These are phyloP conservation scores for Umbilicus rupestris DNA, from an alignment of 164 flowering plant species.

Conservation along the genomic window DNA sequence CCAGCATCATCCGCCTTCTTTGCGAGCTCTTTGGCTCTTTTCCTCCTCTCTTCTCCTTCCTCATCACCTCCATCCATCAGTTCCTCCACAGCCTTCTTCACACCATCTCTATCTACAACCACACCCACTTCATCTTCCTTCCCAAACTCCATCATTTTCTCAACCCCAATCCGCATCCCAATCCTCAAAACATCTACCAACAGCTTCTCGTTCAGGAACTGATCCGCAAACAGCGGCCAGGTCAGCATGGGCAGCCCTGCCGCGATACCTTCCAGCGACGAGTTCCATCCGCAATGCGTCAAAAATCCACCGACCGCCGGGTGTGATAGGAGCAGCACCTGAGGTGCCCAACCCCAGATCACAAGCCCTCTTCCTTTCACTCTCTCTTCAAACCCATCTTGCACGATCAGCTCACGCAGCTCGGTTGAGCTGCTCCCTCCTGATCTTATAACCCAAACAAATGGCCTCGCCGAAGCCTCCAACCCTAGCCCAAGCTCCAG, in stretches of 20 bases:
- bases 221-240: slow-evolving; percentile 19
- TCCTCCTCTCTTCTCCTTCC: slow-evolving; percentile 11
- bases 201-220: slow-evolving; percentile 14
- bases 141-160: slow-evolving; percentile 8
- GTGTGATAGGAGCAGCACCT: slow-evolving; percentile 16
- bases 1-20: slow-evolving; percentile 13
- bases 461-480: slow-evolving; percentile 16
- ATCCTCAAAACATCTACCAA: slow-evolving; percentile 11
- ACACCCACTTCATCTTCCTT: slow-evolving; percentile 14
- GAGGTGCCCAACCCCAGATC: slow-evolving; percentile 21
- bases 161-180: slow-evolving; percentile 12
- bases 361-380: slow-evolving; percentile 12
- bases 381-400: slow-evolving; percentile 11
- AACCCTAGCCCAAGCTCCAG: slow-evolving; percentile 18
- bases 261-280: slow-evolving; percentile 14
- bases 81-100: slow-evolving; percentile 11
- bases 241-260: slow-evolving; percentile 15
- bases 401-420: not conserved
- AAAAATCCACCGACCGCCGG: slow-evolving; percentile 15
- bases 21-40: slow-evolving; percentile 9
- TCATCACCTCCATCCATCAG: slow-evolving; percentile 13
- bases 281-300: slow-evolving; percentile 23
- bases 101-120: slow-evolving; percentile 7
- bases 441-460: slow-evolving; percentile 14
- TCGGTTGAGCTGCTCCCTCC: not conserved